These are phyloP conservation scores for Obba rivulosa DNA, from an alignment of 768 basidiomycete genomes.

Conservation along the genomic window DNA sequence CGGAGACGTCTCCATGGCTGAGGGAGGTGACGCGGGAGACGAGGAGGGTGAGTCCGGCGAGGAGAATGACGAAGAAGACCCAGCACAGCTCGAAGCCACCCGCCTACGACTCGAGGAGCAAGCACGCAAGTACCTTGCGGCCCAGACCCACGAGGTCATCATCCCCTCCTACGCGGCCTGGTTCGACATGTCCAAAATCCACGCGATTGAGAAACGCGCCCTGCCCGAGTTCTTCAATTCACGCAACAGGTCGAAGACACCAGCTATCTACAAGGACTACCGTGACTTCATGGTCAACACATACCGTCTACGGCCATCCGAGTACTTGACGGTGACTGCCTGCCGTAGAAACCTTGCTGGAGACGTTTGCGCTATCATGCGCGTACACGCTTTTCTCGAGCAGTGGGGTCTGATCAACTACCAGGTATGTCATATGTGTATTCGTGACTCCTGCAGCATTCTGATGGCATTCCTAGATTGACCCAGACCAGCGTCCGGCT, in stretches of 20 bases:
- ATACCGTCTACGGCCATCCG: slow-evolving; percentile 86
- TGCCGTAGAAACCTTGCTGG: slow-evolving; percentile 95
- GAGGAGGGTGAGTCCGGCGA: slow-evolving; percentile 76
- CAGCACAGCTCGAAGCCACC: slow-evolving; percentile 76
- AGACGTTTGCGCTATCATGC: slow-evolving; percentile 98
- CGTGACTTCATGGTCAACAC: slow-evolving; percentile 99
- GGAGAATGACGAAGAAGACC: slow-evolving; percentile 82
- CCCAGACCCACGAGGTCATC: slow-evolving; percentile 95
- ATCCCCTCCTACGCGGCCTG: slow-evolving; percentile 97
- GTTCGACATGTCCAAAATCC: slow-evolving; percentile 95
- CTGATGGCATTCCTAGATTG: slow-evolving; percentile 55
- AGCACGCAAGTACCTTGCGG: slow-evolving; percentile 90
- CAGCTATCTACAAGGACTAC: slow-evolving; percentile 97
- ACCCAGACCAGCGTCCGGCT: slow-evolving; percentile 93
- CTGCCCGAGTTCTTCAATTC: slow-evolving; percentile 99
- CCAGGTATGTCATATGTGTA: slow-evolving; percentile 56
- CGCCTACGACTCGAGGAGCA: slow-evolving; percentile 77
- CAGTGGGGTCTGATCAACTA: slow-evolving; percentile 99
- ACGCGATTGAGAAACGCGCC: slow-evolving; percentile 86
- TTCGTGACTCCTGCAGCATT: background rate
- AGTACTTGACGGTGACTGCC: slow-evolving; percentile 96
- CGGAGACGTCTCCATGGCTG: slow-evolving; percentile 78
- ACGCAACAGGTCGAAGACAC: slow-evolving; percentile 91
- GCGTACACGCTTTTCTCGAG: slow-evolving; percentile 97
- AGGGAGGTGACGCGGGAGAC: slow-evolving; percentile 72